phyloP scores from a whole-genome alignment of 345 rosid species.

The Salix koriyanagi region DNA sequence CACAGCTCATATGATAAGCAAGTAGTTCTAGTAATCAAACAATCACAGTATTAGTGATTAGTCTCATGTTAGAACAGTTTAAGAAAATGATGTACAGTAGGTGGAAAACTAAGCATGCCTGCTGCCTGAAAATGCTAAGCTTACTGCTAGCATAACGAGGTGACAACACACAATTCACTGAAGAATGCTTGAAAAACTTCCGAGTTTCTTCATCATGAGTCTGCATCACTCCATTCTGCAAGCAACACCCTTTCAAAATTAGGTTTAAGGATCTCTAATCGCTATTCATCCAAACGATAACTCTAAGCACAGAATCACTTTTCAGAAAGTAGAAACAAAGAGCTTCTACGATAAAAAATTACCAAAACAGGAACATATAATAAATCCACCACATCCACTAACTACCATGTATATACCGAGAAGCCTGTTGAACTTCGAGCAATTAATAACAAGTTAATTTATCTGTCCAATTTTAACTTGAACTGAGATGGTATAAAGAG shows the following conservation, averaged over 20 bases:
- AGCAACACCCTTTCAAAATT: background rate
- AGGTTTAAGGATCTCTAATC: background rate
- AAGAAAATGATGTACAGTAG: background rate
- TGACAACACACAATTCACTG: constrained; percentile 59
- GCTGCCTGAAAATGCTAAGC: constrained; percentile 81
- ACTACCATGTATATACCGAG: background rate
- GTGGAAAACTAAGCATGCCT: constrained; percentile 49
- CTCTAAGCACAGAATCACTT: background rate
- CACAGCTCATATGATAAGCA: background rate
- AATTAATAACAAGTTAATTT: background rate
- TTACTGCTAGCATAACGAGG: constrained; percentile 80
- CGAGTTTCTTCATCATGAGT: constrained; percentile 76
- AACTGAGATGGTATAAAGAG: background rate
- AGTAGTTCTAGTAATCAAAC: background rate
- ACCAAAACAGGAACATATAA: background rate
- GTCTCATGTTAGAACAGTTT: background rate
- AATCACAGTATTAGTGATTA: background rate
- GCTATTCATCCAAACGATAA: background rate
- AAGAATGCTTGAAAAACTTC: constrained; percentile 67
- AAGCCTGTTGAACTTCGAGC: background rate
- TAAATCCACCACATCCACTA: background rate
- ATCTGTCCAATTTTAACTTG: background rate
- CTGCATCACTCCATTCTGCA: constrained; percentile 67
- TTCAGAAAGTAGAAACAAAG: background rate
- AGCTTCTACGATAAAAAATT: too few relatives aligned